Evolutionary conservation across 2,329 filamentous ascomycete species (phyloP), one percentile per base, ranked within the genome.

Genomic region (Colletotrichum nymphaeae): DNA sequence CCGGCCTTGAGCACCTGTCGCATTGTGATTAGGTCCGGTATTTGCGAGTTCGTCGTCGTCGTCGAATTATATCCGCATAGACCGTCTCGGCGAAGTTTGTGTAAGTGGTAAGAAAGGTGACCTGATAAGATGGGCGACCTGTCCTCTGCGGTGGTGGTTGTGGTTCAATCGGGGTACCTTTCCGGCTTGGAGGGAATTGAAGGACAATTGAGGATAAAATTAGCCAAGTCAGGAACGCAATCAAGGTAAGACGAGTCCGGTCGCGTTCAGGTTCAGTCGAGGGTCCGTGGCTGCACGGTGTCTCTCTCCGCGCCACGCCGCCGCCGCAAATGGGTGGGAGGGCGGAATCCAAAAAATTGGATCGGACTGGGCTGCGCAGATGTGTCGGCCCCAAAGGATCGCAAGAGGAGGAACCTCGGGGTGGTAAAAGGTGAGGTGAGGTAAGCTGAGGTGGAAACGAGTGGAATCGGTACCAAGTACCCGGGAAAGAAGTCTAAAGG

Each of bases 401-500:
- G 37, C 37, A 37, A 28, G 57, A 49, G 30, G 30, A 56, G 46
- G 42, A 32, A 32, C 8, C 2, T 52, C 19, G 52, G 32, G n/a
- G 46, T 49, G 30, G 66, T 46, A 74, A 37, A 26, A 72, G 63
- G 69, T 68, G 62, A 63, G 24, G 30, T 42, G 37, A 42, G 37
- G 37, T 42, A 42, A 42, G 37, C 37, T 42, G 37, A 11, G 52
- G 32, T 14, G 63, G 58, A 80, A 88, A 87, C 87, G 87, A 89
- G 81, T 80, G 88, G 81, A 89, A 89, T 84, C 79, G 87, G 87
- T 80, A 89, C 86, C 74, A 79, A 89, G 84, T 86, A 86, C 87
- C 86, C 69, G 63, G 67, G 58, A 28, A 28, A 35, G 28, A 56
- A 62, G 32, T 64, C 37, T 56, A 37, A 72, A 63, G 19, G 60